These are phyloP conservation scores for Talaromyces sp. DNA, from an alignment of 2,329 filamentous ascomycete genomes.

Conservation along the genomic window DNA sequence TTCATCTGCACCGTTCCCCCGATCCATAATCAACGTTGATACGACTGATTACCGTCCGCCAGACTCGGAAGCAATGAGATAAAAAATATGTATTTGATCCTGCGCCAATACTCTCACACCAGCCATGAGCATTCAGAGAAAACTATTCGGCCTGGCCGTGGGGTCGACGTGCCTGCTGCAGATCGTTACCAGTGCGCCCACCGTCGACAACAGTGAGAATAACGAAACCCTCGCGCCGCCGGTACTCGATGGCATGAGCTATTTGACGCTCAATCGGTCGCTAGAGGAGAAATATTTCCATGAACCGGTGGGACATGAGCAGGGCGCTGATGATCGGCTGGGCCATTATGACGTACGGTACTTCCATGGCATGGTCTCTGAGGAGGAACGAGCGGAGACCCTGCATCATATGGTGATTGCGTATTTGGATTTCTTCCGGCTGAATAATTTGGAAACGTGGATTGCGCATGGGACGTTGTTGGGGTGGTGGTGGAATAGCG, in stretches of 20 bases:
- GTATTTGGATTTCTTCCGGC: constrained; percentile 66
- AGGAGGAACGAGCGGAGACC: constrained; percentile 63
- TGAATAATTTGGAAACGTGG: constrained; percentile 73
- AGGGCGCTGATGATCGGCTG: constrained; percentile 55
- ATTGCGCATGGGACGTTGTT: constrained; percentile 79
- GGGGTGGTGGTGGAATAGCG: constrained; percentile 84
- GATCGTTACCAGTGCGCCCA: constrained; percentile 7
- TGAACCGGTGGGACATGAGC: constrained; percentile 47
- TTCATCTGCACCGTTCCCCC: neutral
- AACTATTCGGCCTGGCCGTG: constrained; percentile 1
- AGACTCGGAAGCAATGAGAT: neutral
- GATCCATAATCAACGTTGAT: neutral
- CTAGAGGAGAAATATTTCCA: constrained; percentile 60
- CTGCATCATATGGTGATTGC: constrained; percentile 69
- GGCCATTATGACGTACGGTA: constrained; percentile 73
- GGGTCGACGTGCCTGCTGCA: constrained; percentile 7
- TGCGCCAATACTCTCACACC: neutral
- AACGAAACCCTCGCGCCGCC: constrained; percentile 1
- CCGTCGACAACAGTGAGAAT: neutral
- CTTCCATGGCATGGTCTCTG: constrained; percentile 61
- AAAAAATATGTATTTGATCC: neutral
- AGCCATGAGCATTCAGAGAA: constrained; percentile 7
- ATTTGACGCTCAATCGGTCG: constrained; percentile 12
- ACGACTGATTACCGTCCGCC: neutral
- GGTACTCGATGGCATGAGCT: constrained; percentile 13